A percentile compares a stretch with the other conserved stretches of the same genome.
These are phyloP conservation scores for Urochloa ruziziensis DNA, from an alignment of 176 grass and related monocot genomes.

Conservation along the genomic window DNA sequence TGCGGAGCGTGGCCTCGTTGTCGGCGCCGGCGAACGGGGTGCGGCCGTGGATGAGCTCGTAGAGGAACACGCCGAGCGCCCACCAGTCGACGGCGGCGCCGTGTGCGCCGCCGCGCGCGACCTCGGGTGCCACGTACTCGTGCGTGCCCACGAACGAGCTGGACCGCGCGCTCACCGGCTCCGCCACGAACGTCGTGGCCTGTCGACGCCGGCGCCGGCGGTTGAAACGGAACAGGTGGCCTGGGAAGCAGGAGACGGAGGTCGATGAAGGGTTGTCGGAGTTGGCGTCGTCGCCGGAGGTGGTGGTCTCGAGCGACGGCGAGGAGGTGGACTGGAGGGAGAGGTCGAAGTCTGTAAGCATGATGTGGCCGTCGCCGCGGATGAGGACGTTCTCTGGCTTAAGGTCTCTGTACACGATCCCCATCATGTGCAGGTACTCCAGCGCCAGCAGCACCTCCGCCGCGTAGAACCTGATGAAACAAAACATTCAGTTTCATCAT, in stretches of 20 bases:
- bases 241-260: constrained; percentile 53
- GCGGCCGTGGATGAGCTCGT: constrained; percentile 74
- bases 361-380: constrained; percentile 84
- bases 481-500: too few relatives aligned
- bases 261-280: too few relatives aligned
- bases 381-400: constrained; percentile 98
- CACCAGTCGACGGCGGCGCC: constrained; percentile 98
- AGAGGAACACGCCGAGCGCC: constrained; percentile 88
- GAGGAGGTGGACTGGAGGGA: constrained; percentile 69
- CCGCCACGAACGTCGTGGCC: constrained; percentile 56
- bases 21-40: constrained; percentile 72
- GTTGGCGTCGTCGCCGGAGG: too few relatives aligned
- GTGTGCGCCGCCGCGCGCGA: constrained; percentile 58
- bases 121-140: constrained; percentile 85
- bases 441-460: constrained; percentile 83
- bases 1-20: constrained; percentile 66
- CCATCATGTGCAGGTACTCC: constrained; percentile 94
- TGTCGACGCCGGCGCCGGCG: background rate
- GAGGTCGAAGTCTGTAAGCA: constrained; percentile 98
- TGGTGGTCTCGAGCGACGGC: constrained; percentile 46
- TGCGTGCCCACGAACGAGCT: constrained; percentile 92
- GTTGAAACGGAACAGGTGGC: constrained; percentile 18
- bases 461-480: constrained; percentile 95
- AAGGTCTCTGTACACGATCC: constrained; percentile 95
- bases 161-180: constrained; percentile 69